Base-by-base conservation (phyloP, 1,284 basidiomycete species). In the Xerocomus nothofagi region DNA sequence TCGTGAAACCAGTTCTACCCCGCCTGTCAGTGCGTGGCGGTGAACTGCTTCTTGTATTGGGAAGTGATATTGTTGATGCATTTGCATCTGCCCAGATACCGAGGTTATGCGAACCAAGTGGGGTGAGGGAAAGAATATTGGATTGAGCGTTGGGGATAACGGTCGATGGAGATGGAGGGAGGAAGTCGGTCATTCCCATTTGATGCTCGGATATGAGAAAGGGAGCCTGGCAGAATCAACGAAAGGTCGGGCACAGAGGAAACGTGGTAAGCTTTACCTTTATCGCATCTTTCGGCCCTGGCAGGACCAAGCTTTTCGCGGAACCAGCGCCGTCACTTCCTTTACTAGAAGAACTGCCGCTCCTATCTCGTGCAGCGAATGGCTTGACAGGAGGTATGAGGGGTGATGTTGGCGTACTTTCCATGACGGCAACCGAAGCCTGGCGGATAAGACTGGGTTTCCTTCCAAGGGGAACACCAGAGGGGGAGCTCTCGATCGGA, bases 121-220 rank as follows among this genome's bases (percentile, higher is more conserved):
- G 65, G 48, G 73, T 77, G 0, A 78, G 70, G 1, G 75, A 61
- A 37, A 67, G 57, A 20, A 73, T 58, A 50, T 75, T 73, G 40
- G 71, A 65, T 32, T 79, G 76, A 27, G 75, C 70, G 38, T 66
- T 72, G 29, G 78, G 71, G 15, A 77, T 65, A 27, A 78, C 70
- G 9, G 79, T 75, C 11, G 82, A 82, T 5, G 90, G 90, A 1
- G 88, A 91, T 1, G 90, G 88, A 1, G 89, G 89, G 17, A 91
- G 70, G 17, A 92, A 71, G 60, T 93, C 91, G 12, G 75, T 58
- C 67, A 83, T 80, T 26, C 82, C 84, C 17, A 85, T 66, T 56
- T 82, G 82, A 61, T 87, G 82, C 50, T 87, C 86, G 1, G 82
- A 82, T 18, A 82, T 79, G 21, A 86, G 70, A 9, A 78, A 78